Evolutionary conservation across 139 green algal species (phyloP).

Genomic region (Picochlorum costavermella): DNA sequence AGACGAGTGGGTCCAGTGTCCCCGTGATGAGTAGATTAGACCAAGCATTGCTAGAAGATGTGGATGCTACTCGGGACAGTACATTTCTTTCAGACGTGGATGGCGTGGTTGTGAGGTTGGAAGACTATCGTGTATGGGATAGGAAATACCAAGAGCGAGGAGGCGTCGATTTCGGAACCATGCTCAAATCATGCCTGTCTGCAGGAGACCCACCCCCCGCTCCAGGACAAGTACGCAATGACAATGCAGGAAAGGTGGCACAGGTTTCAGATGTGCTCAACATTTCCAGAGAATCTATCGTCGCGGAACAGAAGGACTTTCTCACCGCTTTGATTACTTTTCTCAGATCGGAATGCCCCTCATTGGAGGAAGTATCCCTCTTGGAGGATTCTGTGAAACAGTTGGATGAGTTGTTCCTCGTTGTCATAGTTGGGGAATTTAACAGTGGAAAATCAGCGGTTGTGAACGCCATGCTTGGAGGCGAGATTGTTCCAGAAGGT

Average conservation of each 20-base stretch:
- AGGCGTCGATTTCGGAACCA: background rate
- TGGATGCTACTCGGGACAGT: background rate
- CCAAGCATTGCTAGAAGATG: background rate
- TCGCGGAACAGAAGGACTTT: conserved; percentile 41
- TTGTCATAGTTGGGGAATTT: conserved; percentile 97
- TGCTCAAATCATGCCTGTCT: background rate
- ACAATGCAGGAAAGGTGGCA: background rate
- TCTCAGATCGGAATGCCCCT: conserved; percentile 20
- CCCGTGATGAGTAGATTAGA: conserved; percentile 19
- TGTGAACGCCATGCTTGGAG: conserved; percentile 86
- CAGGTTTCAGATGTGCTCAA: conserved; percentile 31
- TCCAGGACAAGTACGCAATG: conserved; percentile 4
- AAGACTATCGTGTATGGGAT: background rate
- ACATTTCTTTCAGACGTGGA: conserved; percentile 24
- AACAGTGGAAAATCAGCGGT: conserved; percentile 85
- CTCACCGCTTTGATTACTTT: conserved; percentile 33
- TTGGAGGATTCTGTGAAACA: conserved; percentile 49
- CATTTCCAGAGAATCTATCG: conserved; percentile 28
- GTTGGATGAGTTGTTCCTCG: conserved; percentile 90
- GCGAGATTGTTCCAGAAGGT: conserved; percentile 73
- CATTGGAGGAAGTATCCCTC: conserved; percentile 47
- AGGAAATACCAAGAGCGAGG: background rate
- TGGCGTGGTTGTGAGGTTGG: conserved; percentile 11
- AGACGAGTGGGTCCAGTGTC: conserved; percentile 58
- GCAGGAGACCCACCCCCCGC: conserved; percentile 6